These are phyloP conservation scores for Brassica nigra DNA, from an alignment of 345 rosid species.

Conservation along the genomic window DNA sequence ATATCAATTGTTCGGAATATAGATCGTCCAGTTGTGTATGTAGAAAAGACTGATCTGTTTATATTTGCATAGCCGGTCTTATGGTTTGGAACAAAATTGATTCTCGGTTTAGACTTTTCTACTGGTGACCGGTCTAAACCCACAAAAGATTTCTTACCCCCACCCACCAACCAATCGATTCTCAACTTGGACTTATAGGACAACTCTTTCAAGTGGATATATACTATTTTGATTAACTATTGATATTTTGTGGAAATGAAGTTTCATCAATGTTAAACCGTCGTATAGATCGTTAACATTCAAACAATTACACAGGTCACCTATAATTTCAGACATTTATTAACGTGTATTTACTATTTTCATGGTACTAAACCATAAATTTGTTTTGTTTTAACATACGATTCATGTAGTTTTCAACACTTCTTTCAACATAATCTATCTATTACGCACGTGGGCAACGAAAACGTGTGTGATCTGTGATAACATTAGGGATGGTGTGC, in stretches of 20 bases:
- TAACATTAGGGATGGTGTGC: not conserved
- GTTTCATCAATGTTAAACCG: not conserved
- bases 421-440: not conserved
- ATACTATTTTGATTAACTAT: not conserved
- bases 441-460: not conserved
- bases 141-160: not conserved
- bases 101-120: not conserved
- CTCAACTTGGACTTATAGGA: too few relatives aligned
- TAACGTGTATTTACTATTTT: not conserved
- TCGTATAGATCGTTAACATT: not conserved
- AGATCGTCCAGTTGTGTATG: slow-evolving; percentile 35
- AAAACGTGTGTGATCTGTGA: not conserved
- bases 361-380: not conserved
- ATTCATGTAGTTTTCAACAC: not conserved
- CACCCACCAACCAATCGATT: too few relatives aligned
- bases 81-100: not conserved
- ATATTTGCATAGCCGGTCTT: slow-evolving; percentile 11
- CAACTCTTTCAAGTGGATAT: not conserved
- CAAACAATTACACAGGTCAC: not conserved
- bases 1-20: slow-evolving; percentile 30
- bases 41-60: slow-evolving; percentile 14
- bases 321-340: not conserved
- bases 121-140: not conserved
- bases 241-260: not conserved
- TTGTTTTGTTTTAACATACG: not conserved